These are phyloP conservation scores for Phaseolus lunatus DNA, from an alignment of 306 rosid genomes.

Conservation along the genomic window DNA sequence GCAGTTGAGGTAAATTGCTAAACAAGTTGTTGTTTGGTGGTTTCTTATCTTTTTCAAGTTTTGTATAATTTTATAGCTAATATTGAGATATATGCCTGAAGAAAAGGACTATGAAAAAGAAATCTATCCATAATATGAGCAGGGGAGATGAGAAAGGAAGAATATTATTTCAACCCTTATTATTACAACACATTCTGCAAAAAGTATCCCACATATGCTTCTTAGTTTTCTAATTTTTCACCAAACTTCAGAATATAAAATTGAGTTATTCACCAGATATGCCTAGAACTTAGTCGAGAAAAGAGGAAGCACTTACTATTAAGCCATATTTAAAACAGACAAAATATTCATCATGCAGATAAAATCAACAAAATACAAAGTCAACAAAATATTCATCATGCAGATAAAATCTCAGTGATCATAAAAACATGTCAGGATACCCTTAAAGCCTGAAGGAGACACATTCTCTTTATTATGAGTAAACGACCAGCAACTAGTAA, in stretches of 20 bases:
- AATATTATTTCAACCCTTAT: not conserved
- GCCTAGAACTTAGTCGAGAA: slow-evolving; percentile 4
- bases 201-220: not conserved
- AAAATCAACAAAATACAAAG: slow-evolving; percentile 18
- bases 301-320: slow-evolving; percentile 10
- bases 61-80: not conserved
- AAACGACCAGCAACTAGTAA: slow-evolving; percentile 7
- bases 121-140: not conserved
- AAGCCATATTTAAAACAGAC: slow-evolving; percentile 21
- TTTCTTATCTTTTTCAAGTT: not conserved
- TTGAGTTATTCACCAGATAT: not conserved
- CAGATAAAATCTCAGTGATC: slow-evolving; percentile 19
- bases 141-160: not conserved
- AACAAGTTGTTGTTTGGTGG: not conserved
- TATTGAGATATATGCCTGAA: slow-evolving; percentile 23
- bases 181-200: not conserved
- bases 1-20: not conserved
- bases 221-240: slow-evolving; percentile 2
- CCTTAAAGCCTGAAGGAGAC: not conserved
- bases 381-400: slow-evolving; percentile 1
- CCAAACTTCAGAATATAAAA: slow-evolving; percentile 9
- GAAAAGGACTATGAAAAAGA: slow-evolving; percentile 7
- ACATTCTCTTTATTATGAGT: slow-evolving; percentile 25
- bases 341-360: not conserved
- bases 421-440: slow-evolving; percentile 1